Percentiles rank a stretch among this genome's conserved stretches.
phyloP scores from a whole-genome alignment of 202 grass and related monocot genomes.

The Elaeis oleifera region DNA sequence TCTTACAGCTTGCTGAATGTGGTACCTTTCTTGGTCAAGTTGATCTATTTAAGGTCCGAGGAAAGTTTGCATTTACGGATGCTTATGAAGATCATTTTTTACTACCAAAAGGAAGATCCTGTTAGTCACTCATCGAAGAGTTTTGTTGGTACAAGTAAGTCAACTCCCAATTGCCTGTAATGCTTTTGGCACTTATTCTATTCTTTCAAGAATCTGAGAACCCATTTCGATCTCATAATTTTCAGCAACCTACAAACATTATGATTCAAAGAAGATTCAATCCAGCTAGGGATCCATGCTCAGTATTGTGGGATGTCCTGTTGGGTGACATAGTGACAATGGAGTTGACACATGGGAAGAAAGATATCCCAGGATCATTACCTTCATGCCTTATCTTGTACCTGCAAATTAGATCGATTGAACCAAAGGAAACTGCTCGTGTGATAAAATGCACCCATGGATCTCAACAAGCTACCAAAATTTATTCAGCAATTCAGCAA shows the following conservation, averaged over 20 bases:
- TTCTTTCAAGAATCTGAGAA: slow-evolving; percentile 7
- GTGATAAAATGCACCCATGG: slow-evolving; percentile 67
- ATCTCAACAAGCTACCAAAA: slow-evolving; percentile 54
- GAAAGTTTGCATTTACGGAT: slow-evolving; percentile 96
- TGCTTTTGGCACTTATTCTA: not conserved
- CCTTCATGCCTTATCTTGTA: slow-evolving; percentile 83
- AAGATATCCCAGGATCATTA: slow-evolving; percentile 64
- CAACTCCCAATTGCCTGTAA: not conserved
- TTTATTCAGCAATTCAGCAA: slow-evolving; percentile 76
- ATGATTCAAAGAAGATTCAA: slow-evolving; percentile 85
- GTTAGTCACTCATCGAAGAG: slow-evolving; percentile 76
- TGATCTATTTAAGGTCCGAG: slow-evolving; percentile 94
- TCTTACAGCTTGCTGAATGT: slow-evolving; percentile 92
- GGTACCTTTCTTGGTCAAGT: slow-evolving; percentile 95
- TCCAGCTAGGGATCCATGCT: slow-evolving; percentile 88
- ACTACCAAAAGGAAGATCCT: slow-evolving; percentile 78
- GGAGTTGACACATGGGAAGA: slow-evolving; percentile 75
- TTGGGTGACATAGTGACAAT: slow-evolving; percentile 88
- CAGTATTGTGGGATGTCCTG: slow-evolving; percentile 82
- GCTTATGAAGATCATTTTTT: slow-evolving; percentile 94
- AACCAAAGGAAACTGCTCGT: slow-evolving; percentile 59
- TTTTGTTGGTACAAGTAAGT: slow-evolving; percentile 78
- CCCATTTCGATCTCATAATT: slow-evolving; percentile 28
- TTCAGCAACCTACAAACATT: slow-evolving; percentile 64
- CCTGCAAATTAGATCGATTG: slow-evolving; percentile 63